phyloP scores from a whole-genome alignment of 441 rosid species.

The Raphanus hybrid region DNA sequence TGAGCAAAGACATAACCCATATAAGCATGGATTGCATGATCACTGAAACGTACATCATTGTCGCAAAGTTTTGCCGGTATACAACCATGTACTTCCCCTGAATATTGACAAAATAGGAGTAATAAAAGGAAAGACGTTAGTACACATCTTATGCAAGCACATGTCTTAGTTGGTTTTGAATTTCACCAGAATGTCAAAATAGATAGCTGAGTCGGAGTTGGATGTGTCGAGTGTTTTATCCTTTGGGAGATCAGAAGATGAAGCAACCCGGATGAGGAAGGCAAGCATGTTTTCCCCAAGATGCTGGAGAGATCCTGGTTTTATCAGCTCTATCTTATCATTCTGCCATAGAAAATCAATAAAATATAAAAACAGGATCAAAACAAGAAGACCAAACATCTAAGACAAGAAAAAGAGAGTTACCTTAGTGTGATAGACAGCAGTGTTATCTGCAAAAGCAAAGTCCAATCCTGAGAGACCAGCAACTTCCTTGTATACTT shows the following conservation, averaged over 20 bases:
- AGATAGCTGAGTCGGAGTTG: slow-evolving; percentile 54
- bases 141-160: not conserved
- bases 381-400: not conserved
- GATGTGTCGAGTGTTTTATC: slow-evolving; percentile 42
- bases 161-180: slow-evolving; percentile 20
- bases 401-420: not conserved
- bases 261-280: slow-evolving; percentile 73
- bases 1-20: slow-evolving; percentile 78
- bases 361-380: not conserved
- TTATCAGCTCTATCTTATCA: slow-evolving; percentile 82
- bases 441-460: slow-evolving; percentile 82
- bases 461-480: slow-evolving; percentile 99
- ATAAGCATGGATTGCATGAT: slow-evolving; percentile 84
- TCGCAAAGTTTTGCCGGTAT: slow-evolving; percentile 72
- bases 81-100: slow-evolving; percentile 91
- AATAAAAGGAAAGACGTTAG: slow-evolving; percentile 30
- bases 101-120: slow-evolving; percentile 30
- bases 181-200: slow-evolving; percentile 85
- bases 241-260: slow-evolving; percentile 65
- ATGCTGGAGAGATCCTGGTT: slow-evolving; percentile 56
- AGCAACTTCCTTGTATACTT: slow-evolving; percentile 88
- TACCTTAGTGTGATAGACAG: slow-evolving; percentile 80
- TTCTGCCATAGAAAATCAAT: slow-evolving; percentile 58
- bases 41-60: slow-evolving; percentile 82
- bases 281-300: slow-evolving; percentile 97